Evolutionary conservation across 2,329 filamentous ascomycete species (phyloP).

Genomic region (Fusarium albidum): DNA sequence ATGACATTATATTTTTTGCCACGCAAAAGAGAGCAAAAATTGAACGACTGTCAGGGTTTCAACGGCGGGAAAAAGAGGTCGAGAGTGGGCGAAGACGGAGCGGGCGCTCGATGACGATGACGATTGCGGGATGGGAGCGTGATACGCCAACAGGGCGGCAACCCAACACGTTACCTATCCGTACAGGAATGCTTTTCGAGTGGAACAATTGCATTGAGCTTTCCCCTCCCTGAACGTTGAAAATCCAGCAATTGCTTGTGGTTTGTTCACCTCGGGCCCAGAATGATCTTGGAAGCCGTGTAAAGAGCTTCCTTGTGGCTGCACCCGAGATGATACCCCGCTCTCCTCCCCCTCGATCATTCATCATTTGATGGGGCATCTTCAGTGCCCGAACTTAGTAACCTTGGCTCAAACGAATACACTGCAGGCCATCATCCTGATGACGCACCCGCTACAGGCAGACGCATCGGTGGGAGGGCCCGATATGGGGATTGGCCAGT

Average conservation of each 20-base stretch:
- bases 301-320: no score
- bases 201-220: conserved; percentile 9
- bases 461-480: conserved; percentile 9
- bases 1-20: conserved; percentile 52
- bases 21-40: neutral
- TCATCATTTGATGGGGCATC: no score
- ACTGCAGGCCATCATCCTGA: conserved; percentile 5
- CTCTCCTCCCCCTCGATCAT: no score
- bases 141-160: conserved; percentile 24
- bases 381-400: no score
- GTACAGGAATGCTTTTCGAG: conserved; percentile 21
- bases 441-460: conserved; percentile 18
- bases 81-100: conserved; percentile 1
- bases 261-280: no score
- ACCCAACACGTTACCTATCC: no score
- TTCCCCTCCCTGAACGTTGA: neutral
- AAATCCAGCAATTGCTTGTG: no score
- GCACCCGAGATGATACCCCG: no score
- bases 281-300: no score
- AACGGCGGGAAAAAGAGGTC: conserved; percentile 10
- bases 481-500: conserved; percentile 10
- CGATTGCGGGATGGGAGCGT: conserved; percentile 25
- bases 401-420: no score
- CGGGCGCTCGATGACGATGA: conserved; percentile 22
- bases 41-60: conserved; percentile 1